Evolutionary conservation across 1,284 basidiomycete species (phyloP).

Genomic region (Sporisorium iseilematis-ciliati): DNA sequence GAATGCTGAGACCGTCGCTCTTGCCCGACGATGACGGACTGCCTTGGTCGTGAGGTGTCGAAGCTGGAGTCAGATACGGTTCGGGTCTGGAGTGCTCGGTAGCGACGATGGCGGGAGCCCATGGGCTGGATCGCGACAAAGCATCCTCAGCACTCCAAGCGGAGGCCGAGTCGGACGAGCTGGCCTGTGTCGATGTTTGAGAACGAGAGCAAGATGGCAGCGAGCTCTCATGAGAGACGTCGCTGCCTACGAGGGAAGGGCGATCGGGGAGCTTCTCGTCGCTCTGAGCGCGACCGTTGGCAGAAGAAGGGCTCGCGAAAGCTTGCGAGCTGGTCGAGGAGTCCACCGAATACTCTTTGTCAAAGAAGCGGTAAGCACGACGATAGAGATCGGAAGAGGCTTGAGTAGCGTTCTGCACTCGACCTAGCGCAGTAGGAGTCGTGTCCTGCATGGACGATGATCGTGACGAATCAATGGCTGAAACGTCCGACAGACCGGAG

Average conservation of each 20-base stretch:
- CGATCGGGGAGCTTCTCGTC: constrained; percentile 12
- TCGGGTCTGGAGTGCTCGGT: background rate
- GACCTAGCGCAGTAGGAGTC: background rate
- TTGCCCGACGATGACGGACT: constrained; percentile 2
- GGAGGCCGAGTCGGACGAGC: constrained; percentile 24
- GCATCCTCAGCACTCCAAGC: constrained; percentile 23
- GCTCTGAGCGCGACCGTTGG: background rate
- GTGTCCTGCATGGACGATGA: constrained; percentile 25
- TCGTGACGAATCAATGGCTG: constrained; percentile 13
- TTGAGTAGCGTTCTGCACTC: constrained; percentile 6
- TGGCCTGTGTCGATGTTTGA: constrained; percentile 30
- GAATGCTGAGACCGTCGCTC: constrained; percentile 27
- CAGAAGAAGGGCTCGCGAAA: background rate
- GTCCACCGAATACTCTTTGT: constrained; percentile 44
- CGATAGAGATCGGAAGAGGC: constrained; percentile 40
- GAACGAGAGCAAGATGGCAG: constrained; percentile 33
- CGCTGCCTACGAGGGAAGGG: constrained; percentile 21
- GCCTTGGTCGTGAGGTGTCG: background rate
- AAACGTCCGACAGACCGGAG: constrained; percentile 11
- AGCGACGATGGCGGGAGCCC: constrained; percentile 6
- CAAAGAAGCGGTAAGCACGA: constrained; percentile 48
- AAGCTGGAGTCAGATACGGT: background rate
- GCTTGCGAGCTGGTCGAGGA: background rate
- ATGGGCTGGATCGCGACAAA: background rate
- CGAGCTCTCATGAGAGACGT: constrained; percentile 37